Evolutionary conservation across 306 rosid genomes (phyloP).

Genomic region (Quercus alba): DNA sequence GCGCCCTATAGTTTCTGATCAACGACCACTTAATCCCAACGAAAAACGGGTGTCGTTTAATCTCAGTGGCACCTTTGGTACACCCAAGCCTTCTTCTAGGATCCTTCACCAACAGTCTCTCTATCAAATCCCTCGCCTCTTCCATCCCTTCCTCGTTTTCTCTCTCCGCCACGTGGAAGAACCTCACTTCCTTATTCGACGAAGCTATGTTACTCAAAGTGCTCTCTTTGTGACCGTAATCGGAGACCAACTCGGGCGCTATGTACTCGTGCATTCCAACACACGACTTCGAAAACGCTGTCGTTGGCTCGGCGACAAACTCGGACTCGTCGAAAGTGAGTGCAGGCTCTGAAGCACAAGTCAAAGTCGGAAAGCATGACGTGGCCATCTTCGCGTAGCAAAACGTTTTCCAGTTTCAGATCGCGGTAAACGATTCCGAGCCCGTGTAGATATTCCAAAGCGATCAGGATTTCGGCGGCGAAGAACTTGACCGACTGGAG

Average conservation of each 20-base stretch:
- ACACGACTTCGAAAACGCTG: conserved; percentile 75
- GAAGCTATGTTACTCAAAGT: conserved; percentile 68
- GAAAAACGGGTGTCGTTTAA: conserved; percentile 79
- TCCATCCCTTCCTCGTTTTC: conserved; percentile 41
- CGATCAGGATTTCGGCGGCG: conserved; percentile 73
- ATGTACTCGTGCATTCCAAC: conserved; percentile 90
- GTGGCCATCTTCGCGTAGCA: conserved; percentile 82
- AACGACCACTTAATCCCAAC: conserved; percentile 88
- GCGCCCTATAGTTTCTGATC: conserved; percentile 58
- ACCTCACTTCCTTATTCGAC: conserved; percentile 42
- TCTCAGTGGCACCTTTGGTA: conserved; percentile 63
- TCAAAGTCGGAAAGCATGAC: conserved; percentile 94
- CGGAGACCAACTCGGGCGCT: conserved; percentile 74
- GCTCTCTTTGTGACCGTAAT: conserved; percentile 70
- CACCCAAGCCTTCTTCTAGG: conserved; percentile 63
- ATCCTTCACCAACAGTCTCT: conserved; percentile 61
- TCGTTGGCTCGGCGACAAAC: conserved; percentile 73
- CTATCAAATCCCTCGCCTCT: conserved; percentile 66
- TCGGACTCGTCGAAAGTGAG: conserved; percentile 45
- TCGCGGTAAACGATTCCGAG: conserved; percentile 79
- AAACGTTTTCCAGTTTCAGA: conserved; percentile 78
- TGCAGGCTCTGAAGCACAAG: conserved; percentile 57
- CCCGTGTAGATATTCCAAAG: conserved; percentile 82
- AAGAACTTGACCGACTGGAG: conserved; percentile 52
- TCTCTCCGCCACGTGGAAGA: conserved; percentile 37